A percentile compares a stretch with the other conserved stretches of the same genome.
These are phyloP conservation scores for Lachancea waltii DNA, from an alignment of 805 yeast genomes.

Conservation along the genomic window DNA sequence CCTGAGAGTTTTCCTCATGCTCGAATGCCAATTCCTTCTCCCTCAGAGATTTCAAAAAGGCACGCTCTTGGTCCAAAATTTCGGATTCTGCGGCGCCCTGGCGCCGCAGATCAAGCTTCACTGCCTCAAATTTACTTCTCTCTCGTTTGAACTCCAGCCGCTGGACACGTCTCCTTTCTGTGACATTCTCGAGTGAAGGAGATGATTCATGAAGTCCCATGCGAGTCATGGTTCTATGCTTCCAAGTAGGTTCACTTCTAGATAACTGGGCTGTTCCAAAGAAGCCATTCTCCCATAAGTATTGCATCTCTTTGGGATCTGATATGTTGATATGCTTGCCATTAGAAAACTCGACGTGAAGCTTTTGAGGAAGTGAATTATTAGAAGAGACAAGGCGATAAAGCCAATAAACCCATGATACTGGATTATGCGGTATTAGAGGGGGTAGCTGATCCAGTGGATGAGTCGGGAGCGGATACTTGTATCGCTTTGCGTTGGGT, in stretches of 20 bases:
- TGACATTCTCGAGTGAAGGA: slow-evolving; percentile 66
- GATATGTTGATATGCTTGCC: slow-evolving; percentile 32
- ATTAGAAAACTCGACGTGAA: slow-evolving; percentile 32
- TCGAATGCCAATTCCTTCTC: slow-evolving; percentile 25
- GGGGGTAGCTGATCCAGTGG: slow-evolving; percentile 43
- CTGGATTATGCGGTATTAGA: slow-evolving; percentile 57
- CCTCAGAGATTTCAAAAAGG: slow-evolving; percentile 27
- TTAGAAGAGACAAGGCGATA: slow-evolving; percentile 29
- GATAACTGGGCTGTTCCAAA: slow-evolving; percentile 90
- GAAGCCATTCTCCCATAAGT: slow-evolving; percentile 79
- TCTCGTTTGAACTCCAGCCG: slow-evolving; percentile 65
- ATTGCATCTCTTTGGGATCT: slow-evolving; percentile 41
- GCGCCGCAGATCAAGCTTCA: slow-evolving; percentile 37
- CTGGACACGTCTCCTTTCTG: slow-evolving; percentile 62
- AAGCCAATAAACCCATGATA: slow-evolving; percentile 51
- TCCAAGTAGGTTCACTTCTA: slow-evolving; percentile 92
- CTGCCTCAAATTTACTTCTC: slow-evolving; percentile 54
- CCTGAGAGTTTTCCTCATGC: slow-evolving; percentile 8
- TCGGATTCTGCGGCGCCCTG: slow-evolving; percentile 32
- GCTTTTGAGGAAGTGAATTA: slow-evolving; percentile 15
- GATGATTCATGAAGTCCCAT: slow-evolving; percentile 33
- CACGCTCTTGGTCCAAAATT: slow-evolving; percentile 30
- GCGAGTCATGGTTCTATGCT: slow-evolving; percentile 52
- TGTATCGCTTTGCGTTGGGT: slow-evolving; percentile 32
- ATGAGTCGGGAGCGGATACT: slow-evolving; percentile 54